Base-by-base conservation (phyloP, 2,329 filamentous ascomycete genomes). In the Daldinia eschscholtzii region DNA sequence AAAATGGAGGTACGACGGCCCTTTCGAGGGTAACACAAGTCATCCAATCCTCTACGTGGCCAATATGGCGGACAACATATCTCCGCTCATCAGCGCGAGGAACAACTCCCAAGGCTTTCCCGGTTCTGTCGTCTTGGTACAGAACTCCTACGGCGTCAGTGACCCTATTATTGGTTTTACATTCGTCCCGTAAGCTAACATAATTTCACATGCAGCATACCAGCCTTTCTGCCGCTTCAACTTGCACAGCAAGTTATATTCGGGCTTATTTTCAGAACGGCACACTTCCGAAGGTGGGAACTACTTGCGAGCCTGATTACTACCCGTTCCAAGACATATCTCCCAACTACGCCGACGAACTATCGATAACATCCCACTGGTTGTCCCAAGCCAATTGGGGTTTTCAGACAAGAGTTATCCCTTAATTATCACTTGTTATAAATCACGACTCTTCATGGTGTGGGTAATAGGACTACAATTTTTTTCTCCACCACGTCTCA, bases 141-240 rank as follows among this genome's bases (percentile, higher is more conserved):
- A 86, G 71, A 83, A 86, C 50, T 82, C 83, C 0, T 87, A 84
- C 44, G 86, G 86, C 4, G 84, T 85, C 79, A 77, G 83, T 76
- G 9, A 35, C 10, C 12, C 18, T 37, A 28, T 57, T 26, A 23
- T 52, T n/a, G 1, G 18, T 13, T 23, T 20, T 18, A 4, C n/a
- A 48, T 35, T 26, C 13, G 9, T 41, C 12, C 18, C 37, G 28
- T 52, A 62, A 63, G 73, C 50, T 63, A 56, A 65, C 18, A 1
- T 30, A 55, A 55, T 30, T 30, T 7, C 20, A 20, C 71, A 33
- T 0, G 9, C 55, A 86, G 83, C 88, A 89, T 68, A 87, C 85
- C 6, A 82, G 80, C 13, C 74, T 84, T 4, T 78, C 84, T 0
- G 80, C 82, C 4, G 79, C 83, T 0, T 85, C 83, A 0, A 75